Conservation (phyloP, 345 rosid species). For the Dimocarpus longan region DNA sequence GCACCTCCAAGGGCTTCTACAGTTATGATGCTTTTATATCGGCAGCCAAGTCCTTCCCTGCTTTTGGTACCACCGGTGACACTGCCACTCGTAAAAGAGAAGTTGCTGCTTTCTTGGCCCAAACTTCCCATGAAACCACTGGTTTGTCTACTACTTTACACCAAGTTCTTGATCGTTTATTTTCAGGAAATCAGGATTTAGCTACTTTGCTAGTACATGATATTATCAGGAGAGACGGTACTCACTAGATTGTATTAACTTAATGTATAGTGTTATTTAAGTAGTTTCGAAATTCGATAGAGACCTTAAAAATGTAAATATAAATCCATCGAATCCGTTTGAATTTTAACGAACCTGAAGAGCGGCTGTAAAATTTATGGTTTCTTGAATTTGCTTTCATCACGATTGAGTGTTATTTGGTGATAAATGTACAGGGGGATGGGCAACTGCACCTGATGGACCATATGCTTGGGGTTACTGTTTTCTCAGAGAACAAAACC, state of each 20-base stretch:
- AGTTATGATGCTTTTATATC: constrained; percentile 62
- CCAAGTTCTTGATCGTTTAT: neutral
- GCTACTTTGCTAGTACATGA: too few relatives aligned
- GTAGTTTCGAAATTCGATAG: too few relatives aligned
- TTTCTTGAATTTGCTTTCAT: neutral
- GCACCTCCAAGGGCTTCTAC: constrained; percentile 65
- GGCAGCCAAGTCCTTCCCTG: constrained; percentile 53
- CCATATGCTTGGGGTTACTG: constrained; percentile 78
- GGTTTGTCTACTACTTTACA: constrained; percentile 22
- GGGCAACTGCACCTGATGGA: constrained; percentile 64
- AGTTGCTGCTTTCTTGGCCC: constrained; percentile 69
- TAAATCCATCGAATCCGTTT: too few relatives aligned
- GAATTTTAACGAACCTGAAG: too few relatives aligned
- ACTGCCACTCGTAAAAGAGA: constrained; percentile 43
- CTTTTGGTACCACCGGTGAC: constrained; percentile 49
- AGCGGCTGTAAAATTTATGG: too few relatives aligned
- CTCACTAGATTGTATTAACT: too few relatives aligned
- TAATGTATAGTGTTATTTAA: too few relatives aligned
- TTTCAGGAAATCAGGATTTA: too few relatives aligned
- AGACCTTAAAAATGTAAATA: too few relatives aligned
- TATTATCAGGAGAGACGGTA: too few relatives aligned
- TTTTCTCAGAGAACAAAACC: constrained; percentile 49
- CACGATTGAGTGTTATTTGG: neutral
- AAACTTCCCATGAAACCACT: constrained; percentile 70
- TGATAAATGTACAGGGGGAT: constrained; percentile 37